These are phyloP conservation scores for Polyplosphaeria fusca DNA, from an alignment of 495 filamentous ascomycete species.

Conservation along the genomic window DNA sequence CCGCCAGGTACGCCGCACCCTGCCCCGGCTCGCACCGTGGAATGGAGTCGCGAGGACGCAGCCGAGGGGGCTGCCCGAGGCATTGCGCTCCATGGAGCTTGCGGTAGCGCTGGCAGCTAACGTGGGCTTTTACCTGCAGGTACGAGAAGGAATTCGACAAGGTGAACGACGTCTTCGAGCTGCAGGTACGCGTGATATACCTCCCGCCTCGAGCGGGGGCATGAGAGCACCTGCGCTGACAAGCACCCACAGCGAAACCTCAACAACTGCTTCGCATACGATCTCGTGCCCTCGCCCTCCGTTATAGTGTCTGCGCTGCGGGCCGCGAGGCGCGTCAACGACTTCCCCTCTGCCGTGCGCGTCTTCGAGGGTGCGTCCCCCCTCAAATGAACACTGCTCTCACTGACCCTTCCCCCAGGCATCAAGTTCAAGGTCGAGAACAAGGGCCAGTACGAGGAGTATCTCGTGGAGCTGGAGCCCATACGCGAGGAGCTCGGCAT, in stretches of 20 bases:
- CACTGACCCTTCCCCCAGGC: slow-evolving; percentile 50
- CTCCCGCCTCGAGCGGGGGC: no score
- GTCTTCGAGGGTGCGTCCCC: slow-evolving; percentile 84
- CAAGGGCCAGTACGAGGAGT: slow-evolving; percentile 94
- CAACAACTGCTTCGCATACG: slow-evolving; percentile 99
- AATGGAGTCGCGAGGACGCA: neutral
- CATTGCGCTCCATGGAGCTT: slow-evolving; percentile 23
- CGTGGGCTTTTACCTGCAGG: slow-evolving; percentile 52
- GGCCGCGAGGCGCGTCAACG: slow-evolving; percentile 93
- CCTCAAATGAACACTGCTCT: neutral
- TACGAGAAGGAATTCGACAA: slow-evolving; percentile 98
- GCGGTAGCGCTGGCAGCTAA: slow-evolving; percentile 8
- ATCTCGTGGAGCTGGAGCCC: slow-evolving; percentile 86
- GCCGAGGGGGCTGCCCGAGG: slow-evolving; percentile 1
- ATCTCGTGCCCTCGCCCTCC: slow-evolving; percentile 91
- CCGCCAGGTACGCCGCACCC: slow-evolving; percentile 72
- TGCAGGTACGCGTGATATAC: slow-evolving; percentile 73
- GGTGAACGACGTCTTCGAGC: slow-evolving; percentile 99
- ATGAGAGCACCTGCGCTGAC: slow-evolving; percentile 10
- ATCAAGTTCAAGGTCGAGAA: slow-evolving; percentile 99
- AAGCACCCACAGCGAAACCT: slow-evolving; percentile 78
- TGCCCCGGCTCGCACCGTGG: neutral
- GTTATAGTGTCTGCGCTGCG: slow-evolving; percentile 88
- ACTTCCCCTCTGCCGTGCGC: slow-evolving; percentile 95
- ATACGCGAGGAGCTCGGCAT: slow-evolving; percentile 93